Evolutionary conservation across 1,139 yeast genomes (phyloP).

Genomic region (Protomyces pachydermus): DNA sequence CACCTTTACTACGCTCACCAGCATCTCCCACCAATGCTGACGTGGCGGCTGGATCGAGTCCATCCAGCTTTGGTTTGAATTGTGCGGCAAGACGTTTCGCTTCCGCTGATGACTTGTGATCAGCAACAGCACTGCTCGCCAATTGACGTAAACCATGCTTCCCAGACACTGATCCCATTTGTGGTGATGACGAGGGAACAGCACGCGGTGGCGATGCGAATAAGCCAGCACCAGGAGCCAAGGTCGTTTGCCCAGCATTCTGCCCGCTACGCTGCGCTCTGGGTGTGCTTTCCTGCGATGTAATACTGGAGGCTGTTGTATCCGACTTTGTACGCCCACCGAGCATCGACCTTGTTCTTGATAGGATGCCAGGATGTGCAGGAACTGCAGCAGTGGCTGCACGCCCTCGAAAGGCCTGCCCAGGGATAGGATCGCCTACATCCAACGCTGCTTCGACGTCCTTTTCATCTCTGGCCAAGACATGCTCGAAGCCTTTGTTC

Average conservation of each 20-base stretch:
- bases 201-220: not conserved
- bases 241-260: not conserved
- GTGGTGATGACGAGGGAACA: not conserved
- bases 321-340: conserved; percentile 9
- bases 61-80: conserved; percentile 4
- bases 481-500: conserved; percentile 15
- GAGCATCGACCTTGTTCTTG: not conserved
- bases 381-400: not conserved
- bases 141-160: conserved; percentile 10
- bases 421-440: not conserved
- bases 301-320: not conserved
- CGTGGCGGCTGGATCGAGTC: not conserved
- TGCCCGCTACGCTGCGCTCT: not conserved
- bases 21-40: not conserved
- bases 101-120: conserved; percentile 6
- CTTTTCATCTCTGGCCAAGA: conserved; percentile 8
- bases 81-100: conserved; percentile 18
- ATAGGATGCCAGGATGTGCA: not conserved
- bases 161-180: not conserved
- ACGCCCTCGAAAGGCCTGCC: not conserved
- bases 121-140: conserved; percentile 13
- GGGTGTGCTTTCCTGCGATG: not conserved
- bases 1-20: not conserved
- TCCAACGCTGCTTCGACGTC: not conserved
- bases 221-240: not conserved